Conservation (phyloP, 352 stramenopile species). For the Pilasporangium apinafurcum region DNA sequence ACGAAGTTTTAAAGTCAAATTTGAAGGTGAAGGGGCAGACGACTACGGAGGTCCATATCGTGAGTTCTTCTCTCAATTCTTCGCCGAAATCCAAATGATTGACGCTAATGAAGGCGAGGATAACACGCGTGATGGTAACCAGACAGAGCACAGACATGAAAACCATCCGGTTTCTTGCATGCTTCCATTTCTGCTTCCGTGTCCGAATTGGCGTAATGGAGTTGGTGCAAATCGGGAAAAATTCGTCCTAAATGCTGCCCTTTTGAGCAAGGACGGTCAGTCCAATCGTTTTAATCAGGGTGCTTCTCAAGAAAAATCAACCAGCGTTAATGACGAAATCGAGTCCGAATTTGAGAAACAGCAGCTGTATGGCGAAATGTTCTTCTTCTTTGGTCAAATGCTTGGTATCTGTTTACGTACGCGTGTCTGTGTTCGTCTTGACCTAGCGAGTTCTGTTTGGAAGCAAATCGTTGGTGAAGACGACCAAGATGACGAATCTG, state of each 20-base stretch:
- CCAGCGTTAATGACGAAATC: neutral
- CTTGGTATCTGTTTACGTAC: conserved; percentile 84
- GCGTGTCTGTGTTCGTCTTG: conserved; percentile 65
- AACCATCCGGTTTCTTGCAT: conserved; percentile 33
- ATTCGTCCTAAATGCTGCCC: conserved; percentile 69
- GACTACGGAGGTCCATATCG: conserved; percentile 93
- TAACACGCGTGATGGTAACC: neutral
- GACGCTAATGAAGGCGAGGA: conserved; percentile 3
- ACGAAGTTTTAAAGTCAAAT: conserved; percentile 93
- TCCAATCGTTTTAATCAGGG: no score
- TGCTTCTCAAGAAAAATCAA: neutral
- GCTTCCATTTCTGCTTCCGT: conserved; percentile 81
- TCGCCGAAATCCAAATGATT: conserved; percentile 56
- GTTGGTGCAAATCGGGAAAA: conserved; percentile 77
- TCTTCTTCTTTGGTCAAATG: conserved; percentile 88
- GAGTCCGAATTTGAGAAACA: conserved; percentile 43
- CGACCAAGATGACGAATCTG: conserved; percentile 16
- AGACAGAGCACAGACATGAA: conserved; percentile 1
- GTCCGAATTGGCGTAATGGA: conserved; percentile 82
- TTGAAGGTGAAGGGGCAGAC: conserved; percentile 91
- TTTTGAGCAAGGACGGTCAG: conserved; percentile 14
- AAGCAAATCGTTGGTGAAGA: conserved; percentile 60
- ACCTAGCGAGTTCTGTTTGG: conserved; percentile 67
- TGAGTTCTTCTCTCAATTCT: conserved; percentile 90
- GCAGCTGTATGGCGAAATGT: conserved; percentile 78